Base-by-base conservation (phyloP, 345 rosid species). In the Camelina laxa region DNA sequence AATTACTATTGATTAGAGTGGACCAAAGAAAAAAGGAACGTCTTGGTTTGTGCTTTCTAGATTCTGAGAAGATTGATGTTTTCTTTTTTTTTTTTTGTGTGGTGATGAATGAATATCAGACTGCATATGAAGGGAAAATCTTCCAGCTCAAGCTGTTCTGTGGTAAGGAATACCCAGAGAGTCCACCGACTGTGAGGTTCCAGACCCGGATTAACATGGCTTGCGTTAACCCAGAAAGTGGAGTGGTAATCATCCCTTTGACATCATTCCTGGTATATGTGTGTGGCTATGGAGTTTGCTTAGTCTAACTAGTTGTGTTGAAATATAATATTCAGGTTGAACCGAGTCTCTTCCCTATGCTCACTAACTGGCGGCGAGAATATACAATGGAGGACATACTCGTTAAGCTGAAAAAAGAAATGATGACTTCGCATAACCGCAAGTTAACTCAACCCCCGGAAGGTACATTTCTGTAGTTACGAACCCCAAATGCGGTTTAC, bases 121-220 rank as follows among this genome's bases (percentile, higher is more conserved):
- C 97, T 76, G 97, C 89, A 13, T 96, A 89, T 64, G 97, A 93
- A 80, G 98, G 98, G 66, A 83, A 96, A 59, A 93, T 93, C 79
- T 93, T 91, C 76, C 98, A 93, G 83, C 79, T 93, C 84, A 93
- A 93, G 90, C 89, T 91, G 21, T 91, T 93, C 85, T 93, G 98
- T 11, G 97, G 92, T 53, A 89, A 93, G 84, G 98, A 91, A 31
- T 93, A 93, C 68, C 98, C 98, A 2, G 94, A 93, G 72, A 88
- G 85, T 84, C 97, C 98, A 72, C 98, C 98, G 5, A 91, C 44
- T 70, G 97, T 91, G 76, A 91, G 91, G 73, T 93, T 91, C 73
- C 98, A 93, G 82, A 91, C 98, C 24, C 81, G 94, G 79, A 81
- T 93, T 51, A 93, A 93, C 71, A 89, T 93, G 93, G 85, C 92